Evolutionary conservation across 2,329 filamentous ascomycete species (phyloP).

Genomic region (Clarireedia paspali): DNA sequence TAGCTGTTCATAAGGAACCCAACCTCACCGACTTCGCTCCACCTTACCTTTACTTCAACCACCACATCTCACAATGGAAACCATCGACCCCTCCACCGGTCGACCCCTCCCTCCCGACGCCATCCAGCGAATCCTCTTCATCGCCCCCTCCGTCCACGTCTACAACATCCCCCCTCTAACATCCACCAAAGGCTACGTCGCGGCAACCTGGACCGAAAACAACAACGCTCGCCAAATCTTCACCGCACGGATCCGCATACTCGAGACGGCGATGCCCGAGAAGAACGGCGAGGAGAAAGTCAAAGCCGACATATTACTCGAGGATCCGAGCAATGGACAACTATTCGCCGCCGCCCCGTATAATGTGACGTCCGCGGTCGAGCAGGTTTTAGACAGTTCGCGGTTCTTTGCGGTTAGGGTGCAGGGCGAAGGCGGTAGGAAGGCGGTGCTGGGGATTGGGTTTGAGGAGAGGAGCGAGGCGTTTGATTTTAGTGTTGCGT

Average conservation of each 20-base stretch:
- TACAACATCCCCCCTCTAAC: slow-evolving; percentile 79
- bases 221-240: slow-evolving; percentile 69
- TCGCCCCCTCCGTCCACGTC: slow-evolving; percentile 68
- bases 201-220: slow-evolving; percentile 67
- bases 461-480: slow-evolving; percentile 83
- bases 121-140: slow-evolving; percentile 79
- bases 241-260: slow-evolving; percentile 69
- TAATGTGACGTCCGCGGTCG: slow-evolving; percentile 55
- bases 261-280: slow-evolving; percentile 59
- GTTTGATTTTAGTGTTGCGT: slow-evolving; percentile 74
- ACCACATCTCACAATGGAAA: slow-evolving; percentile 17
- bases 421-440: slow-evolving; percentile 64
- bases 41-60: too few species aligned
- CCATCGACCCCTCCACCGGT: slow-evolving; percentile 64
- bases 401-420: slow-evolving; percentile 82
- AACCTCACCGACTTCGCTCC: background rate
- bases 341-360: slow-evolving; percentile 84
- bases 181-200: slow-evolving; percentile 71
- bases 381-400: slow-evolving; percentile 70
- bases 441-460: slow-evolving; percentile 74
- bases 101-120: slow-evolving; percentile 61
- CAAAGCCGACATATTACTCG: slow-evolving; percentile 69
- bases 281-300: slow-evolving; percentile 43
- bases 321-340: slow-evolving; percentile 64
- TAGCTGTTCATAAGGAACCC: background rate